These are phyloP conservation scores for Sarcodon aspratus DNA, from an alignment of 768 basidiomycete species.

Conservation along the genomic window DNA sequence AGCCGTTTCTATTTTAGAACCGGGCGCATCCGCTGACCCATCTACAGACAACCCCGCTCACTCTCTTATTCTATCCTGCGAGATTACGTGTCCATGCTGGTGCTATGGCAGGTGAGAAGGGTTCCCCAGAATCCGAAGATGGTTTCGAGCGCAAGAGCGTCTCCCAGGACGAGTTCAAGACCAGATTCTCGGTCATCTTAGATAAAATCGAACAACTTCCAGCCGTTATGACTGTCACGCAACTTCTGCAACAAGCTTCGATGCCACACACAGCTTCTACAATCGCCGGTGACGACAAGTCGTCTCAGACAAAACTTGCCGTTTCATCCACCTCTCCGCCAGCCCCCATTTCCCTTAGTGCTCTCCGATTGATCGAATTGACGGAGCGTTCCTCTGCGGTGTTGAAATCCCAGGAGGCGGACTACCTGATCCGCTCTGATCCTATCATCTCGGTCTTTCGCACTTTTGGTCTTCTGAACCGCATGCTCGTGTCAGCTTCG, in stretches of 20 bases:
- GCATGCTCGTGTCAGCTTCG: conserved; percentile 51
- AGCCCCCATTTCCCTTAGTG: conserved; percentile 42
- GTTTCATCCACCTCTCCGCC: conserved; percentile 8
- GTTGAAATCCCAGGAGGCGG: conserved; percentile 69
- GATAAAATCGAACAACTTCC: conserved; percentile 77
- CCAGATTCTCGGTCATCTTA: conserved; percentile 61
- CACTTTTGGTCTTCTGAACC: conserved; percentile 66
- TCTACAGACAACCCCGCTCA: conserved; percentile 60
- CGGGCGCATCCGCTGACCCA: background rate
- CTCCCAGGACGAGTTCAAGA: conserved; percentile 33
- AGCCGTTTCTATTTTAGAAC: background rate
- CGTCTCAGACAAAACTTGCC: conserved; percentile 18
- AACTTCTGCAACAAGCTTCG: conserved; percentile 44
- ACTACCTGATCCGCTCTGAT: conserved; percentile 58
- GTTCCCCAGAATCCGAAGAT: background rate
- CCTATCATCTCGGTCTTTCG: conserved; percentile 63
- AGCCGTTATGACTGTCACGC: conserved; percentile 70
- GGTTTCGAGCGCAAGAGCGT: background rate
- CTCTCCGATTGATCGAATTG: conserved; percentile 82
- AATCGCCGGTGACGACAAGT: background rate
- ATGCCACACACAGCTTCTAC: background rate
- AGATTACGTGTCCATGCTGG: conserved; percentile 34
- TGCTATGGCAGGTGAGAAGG: conserved; percentile 3
- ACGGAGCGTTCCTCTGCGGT: conserved; percentile 83
- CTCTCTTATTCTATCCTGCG: conserved; percentile 65